Evolutionary conservation across 2,329 filamentous ascomycete species (phyloP), one percentile per base, ranked within the genome.

Genomic region (Sordariomycetes sp.): DNA sequence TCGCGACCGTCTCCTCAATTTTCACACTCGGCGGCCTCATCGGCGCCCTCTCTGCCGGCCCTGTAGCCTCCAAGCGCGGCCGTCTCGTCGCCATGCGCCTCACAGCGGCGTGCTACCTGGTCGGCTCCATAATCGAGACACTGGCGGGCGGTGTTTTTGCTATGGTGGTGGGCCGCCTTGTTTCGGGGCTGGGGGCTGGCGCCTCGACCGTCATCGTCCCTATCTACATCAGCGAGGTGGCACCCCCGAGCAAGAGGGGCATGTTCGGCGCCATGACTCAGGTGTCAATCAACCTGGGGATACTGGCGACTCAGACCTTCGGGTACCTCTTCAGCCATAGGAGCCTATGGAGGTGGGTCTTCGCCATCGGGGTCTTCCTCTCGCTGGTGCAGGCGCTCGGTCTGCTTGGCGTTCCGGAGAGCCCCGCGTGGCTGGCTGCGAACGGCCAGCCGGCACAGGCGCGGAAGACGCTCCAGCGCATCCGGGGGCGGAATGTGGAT

Each of bases 181-280:
- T 97, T 15, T 86, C 88, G 10, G 94, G 94, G 12, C 68, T 95
- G 1, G 91, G 89, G 7, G 90, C 90, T 6, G 94, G 94, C 24
- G 89, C 90, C 2, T 83, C 90, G 1, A 92, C 94, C 2, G 94
- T 99, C 22, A 89, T 96, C 39, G 90, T 95, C 2, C 94, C 94
- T 0, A 81, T 99, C 22, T 99, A 95, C 74, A 90, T 99, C 63
- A 91, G 90, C 52, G 94, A 99, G 70, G 81, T 96, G 28, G 86
- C 91, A 0, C 94, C 92, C 3, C 82, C 82, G 0, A 73, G 76
- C 17, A 80, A 86, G 62, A 82, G 85, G 57, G 91, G 90, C 5
- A 82, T 95, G 61, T 97, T 96, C 66, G 83, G 83, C 13, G 78
- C 81, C 57, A 86, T 95, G 70, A 97, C 94, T 0, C 92, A 99